These are phyloP conservation scores for Miscanthus lutarioriparius DNA, from an alignment of 176 grass and related monocot genomes.

Conservation along the genomic window DNA sequence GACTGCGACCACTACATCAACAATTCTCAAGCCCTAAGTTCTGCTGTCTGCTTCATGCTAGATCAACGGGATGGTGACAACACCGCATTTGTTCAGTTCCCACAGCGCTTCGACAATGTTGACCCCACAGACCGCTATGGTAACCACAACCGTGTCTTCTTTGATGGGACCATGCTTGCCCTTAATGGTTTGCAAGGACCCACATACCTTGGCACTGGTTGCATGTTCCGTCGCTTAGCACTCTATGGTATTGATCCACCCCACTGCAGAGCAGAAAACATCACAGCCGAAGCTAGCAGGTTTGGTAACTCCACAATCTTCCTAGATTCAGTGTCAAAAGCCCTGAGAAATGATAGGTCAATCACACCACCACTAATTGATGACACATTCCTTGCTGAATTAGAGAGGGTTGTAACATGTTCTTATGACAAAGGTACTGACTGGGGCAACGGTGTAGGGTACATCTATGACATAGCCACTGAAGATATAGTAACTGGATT, in stretches of 20 bases:
- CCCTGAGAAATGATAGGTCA: conserved; percentile 15
- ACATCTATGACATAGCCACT: conserved; percentile 43
- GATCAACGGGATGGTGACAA: conserved; percentile 59
- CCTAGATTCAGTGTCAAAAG: conserved; percentile 22
- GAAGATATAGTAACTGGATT: conserved; percentile 42
- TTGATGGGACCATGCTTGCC: conserved; percentile 85
- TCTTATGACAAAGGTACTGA: conserved; percentile 23
- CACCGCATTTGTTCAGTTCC: conserved; percentile 85
- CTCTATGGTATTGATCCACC: conserved; percentile 45
- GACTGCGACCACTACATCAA: conserved; percentile 51
- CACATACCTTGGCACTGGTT: conserved; percentile 32
- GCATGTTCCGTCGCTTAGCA: conserved; percentile 40
- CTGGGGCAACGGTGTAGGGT: conserved; percentile 36
- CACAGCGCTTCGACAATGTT: conserved; percentile 84
- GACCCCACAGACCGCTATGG: conserved; percentile 78
- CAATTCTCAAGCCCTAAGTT: conserved; percentile 39
- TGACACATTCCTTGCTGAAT: not conserved
- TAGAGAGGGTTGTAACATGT: conserved; percentile 21
- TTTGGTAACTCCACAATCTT: conserved; percentile 29
- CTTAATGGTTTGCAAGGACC: conserved; percentile 68
- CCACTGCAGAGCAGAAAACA: not conserved
- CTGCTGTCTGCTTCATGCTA: conserved; percentile 40
- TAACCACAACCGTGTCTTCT: conserved; percentile 88
- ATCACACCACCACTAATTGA: conserved; percentile 9
- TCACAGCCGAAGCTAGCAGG: not conserved